Evolutionary conservation across 2,329 filamentous ascomycete species (phyloP).

Genomic region (Fusarium virguliforme): DNA sequence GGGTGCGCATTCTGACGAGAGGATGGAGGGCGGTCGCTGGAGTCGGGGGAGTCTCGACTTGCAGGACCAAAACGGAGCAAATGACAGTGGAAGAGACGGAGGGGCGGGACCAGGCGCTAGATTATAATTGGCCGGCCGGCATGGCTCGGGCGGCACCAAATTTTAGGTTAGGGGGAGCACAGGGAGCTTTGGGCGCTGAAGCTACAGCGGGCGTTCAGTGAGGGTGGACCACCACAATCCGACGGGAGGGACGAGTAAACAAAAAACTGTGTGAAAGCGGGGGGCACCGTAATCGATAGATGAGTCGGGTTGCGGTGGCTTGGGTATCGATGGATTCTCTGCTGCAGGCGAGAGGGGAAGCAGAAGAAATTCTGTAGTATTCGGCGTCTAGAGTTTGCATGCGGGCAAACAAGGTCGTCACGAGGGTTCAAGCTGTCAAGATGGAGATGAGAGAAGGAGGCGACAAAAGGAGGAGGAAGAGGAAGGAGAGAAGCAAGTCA

Average conservation of each 20-base stretch:
- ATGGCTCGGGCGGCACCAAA: conserved; percentile 34
- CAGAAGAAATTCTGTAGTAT: conserved; percentile 14
- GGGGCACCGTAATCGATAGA: conserved; percentile 29
- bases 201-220: conserved; percentile 31
- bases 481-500: conserved; percentile 23
- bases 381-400: too few species aligned
- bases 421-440: conserved; percentile 15
- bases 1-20: conserved; percentile 50
- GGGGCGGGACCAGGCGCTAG: conserved; percentile 30
- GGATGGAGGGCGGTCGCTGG: conserved; percentile 21
- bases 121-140: conserved; percentile 44
- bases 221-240: too few species aligned
- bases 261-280: conserved; percentile 36
- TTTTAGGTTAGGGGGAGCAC: conserved; percentile 42
- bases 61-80: conserved; percentile 25
- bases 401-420: conserved; percentile 29
- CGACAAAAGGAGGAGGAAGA: conserved; percentile 13
- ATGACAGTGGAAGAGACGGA: conserved; percentile 30
- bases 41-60: conserved; percentile 34
- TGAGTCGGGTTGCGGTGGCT: conserved; percentile 26
- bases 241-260: too few species aligned
- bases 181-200: conserved; percentile 32
- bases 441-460: too few species aligned
- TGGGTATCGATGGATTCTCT: conserved; percentile 24
- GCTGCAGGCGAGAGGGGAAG: conserved; percentile 25